Conservation (phyloP, 805 yeast species). For the Priceomyces melissophilus region DNA sequence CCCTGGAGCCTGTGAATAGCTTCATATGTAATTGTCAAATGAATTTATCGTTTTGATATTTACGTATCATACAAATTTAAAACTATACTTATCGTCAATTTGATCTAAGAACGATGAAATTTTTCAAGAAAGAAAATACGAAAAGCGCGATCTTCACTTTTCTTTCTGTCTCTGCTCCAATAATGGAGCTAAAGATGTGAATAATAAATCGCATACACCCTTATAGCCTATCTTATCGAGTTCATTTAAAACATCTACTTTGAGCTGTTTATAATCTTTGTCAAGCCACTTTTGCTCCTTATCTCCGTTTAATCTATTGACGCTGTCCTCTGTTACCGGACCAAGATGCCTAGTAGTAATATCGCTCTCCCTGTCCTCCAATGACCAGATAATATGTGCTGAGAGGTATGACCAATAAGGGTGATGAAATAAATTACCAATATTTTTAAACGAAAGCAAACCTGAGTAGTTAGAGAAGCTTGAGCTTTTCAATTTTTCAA, state of each 20-base stretch:
- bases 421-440: slow-evolving; percentile 47
- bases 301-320: slow-evolving; percentile 26
- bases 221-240: slow-evolving; percentile 43
- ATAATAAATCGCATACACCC: slow-evolving; percentile 50
- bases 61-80: too few relatives aligned
- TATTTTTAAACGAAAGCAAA: slow-evolving; percentile 21
- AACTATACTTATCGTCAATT: too few relatives aligned
- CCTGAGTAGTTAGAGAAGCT: slow-evolving; percentile 28
- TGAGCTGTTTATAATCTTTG: slow-evolving; percentile 42
- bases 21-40: too few relatives aligned
- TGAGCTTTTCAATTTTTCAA: slow-evolving; percentile 25
- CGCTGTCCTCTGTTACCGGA: slow-evolving; percentile 46
- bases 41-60: too few relatives aligned
- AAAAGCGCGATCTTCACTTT: neutral
- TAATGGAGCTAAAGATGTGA: slow-evolving; percentile 52
- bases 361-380: slow-evolving; percentile 40
- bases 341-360: slow-evolving; percentile 46
- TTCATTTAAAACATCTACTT: slow-evolving; percentile 40
- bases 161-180: slow-evolving; percentile 14
- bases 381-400: slow-evolving; percentile 40
- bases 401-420: slow-evolving; percentile 48
- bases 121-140: too few relatives aligned
- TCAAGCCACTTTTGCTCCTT: slow-evolving; percentile 34
- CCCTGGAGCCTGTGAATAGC: too few relatives aligned
- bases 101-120: too few relatives aligned